Conservation (phyloP, 768 basidiomycete genomes). For the Trametes gibbosa region DNA sequence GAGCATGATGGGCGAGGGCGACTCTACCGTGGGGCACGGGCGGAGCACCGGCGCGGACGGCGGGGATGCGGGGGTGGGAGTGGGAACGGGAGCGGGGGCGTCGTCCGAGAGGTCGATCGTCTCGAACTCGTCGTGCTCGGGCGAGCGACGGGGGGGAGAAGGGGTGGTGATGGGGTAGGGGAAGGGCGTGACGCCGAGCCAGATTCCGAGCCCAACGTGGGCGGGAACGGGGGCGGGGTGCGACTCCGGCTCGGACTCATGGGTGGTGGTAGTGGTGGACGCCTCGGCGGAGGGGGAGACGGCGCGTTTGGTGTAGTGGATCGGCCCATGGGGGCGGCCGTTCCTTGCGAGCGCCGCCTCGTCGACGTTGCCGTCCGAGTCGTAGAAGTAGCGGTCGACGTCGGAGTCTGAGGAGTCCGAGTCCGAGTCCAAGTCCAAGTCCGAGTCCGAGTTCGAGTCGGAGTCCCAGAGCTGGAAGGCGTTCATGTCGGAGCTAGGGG, state of each 20-base stretch:
- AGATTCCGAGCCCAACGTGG: background rate
- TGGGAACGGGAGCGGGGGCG: background rate
- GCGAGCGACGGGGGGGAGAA: background rate
- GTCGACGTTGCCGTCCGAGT: background rate
- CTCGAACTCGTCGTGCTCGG: constrained; percentile 8
- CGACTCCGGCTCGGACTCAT: background rate
- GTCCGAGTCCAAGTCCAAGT: constrained; percentile 1
- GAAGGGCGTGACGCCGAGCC: background rate
- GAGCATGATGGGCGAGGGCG: constrained; percentile 12
- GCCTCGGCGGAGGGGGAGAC: background rate
- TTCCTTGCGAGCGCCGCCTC: background rate
- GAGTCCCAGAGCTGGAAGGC: background rate
- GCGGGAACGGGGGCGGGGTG: background rate
- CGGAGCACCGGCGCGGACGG: background rate
- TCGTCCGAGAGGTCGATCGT: constrained; percentile 12
- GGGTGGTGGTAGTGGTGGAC: background rate
- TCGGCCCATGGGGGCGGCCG: background rate
- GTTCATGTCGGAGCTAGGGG: background rate
- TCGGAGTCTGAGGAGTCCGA: background rate
- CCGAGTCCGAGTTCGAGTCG: background rate
- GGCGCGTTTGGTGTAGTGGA: background rate
- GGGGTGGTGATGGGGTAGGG: background rate
- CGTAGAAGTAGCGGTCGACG: background rate
- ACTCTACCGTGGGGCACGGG: background rate
- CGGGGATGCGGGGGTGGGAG: background rate